These are phyloP conservation scores for Fusarium paranaense DNA, from an alignment of 2,329 filamentous ascomycete genomes.

Conservation along the genomic window DNA sequence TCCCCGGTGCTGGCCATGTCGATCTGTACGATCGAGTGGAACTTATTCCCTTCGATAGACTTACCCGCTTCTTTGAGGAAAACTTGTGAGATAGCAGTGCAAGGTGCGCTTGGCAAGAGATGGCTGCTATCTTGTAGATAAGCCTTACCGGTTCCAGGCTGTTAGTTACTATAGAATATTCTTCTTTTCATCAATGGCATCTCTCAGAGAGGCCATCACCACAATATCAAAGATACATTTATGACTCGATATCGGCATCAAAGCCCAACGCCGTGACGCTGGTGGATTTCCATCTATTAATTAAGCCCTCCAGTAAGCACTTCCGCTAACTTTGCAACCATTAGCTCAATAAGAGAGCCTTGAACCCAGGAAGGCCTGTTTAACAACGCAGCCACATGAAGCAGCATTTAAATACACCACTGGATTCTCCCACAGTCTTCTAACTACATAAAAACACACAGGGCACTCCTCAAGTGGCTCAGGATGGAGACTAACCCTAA, in stretches of 20 bases:
- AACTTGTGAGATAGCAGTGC: background rate
- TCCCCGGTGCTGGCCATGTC: slow-evolving; percentile 48
- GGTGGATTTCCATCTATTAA: background rate
- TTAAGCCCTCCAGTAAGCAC: background rate
- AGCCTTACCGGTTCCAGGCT: background rate
- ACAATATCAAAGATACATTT: background rate
- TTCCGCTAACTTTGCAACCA: background rate
- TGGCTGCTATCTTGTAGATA: background rate
- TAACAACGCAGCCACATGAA: background rate
- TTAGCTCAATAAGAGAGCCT: background rate
- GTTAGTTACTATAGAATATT: background rate
- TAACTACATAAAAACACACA: background rate
- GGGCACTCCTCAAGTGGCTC: background rate
- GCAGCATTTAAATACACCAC: background rate
- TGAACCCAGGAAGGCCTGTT: background rate
- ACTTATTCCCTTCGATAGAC: slow-evolving; percentile 49
- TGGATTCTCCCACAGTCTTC: background rate
- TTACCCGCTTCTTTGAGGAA: background rate
- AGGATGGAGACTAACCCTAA: background rate
- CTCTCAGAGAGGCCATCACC: background rate
- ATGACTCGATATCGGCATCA: background rate
- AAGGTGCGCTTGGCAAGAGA: background rate
- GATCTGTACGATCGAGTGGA: slow-evolving; percentile 52
- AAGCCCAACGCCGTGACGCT: background rate
- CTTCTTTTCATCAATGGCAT: background rate